A percentile compares a stretch with the other conserved stretches of the same genome.
Evolutionary conservation across 192 early-diverging fungal species (phyloP).

Genomic region (Gaertneriomyces sp.): DNA sequence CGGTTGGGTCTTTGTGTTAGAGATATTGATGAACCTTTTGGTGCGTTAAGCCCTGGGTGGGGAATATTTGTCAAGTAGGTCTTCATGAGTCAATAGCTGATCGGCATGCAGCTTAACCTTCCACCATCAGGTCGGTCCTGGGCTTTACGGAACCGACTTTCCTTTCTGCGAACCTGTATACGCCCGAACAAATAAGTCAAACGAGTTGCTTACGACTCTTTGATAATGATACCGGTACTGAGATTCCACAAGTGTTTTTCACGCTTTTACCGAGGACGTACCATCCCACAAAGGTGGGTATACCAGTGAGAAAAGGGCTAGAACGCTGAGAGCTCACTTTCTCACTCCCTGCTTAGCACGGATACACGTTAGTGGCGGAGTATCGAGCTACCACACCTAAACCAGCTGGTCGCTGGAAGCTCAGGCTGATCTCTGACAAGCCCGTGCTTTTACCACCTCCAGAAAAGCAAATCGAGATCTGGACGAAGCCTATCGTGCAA

Average conservation of each 20-base stretch:
- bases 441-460: conserved; percentile 16
- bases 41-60: conserved; percentile 12
- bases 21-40: conserved; percentile 50
- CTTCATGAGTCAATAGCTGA: not conserved
- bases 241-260: conserved; percentile 40
- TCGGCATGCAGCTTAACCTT: not conserved
- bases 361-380: conserved; percentile 48
- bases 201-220: conserved; percentile 39
- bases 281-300: conserved; percentile 44
- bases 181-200: conserved; percentile 39
- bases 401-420: conserved; percentile 49
- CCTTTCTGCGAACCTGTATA: conserved; percentile 38
- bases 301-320: not conserved
- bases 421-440: conserved; percentile 41
- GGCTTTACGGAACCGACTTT: conserved; percentile 41
- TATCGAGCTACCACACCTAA: conserved; percentile 27
- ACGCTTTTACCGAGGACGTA: conserved; percentile 33
- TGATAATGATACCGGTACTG: conserved; percentile 48
- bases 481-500: conserved; percentile 43
- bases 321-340: not conserved
- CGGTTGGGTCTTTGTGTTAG: conserved; percentile 35
- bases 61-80: conserved; percentile 47
- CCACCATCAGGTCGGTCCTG: conserved; percentile 32
- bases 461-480: conserved; percentile 38
- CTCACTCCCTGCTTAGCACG: conserved; percentile 29